Evolutionary conservation across 768 basidiomycete species (phyloP).

Genomic region (Gymnopilus dilepis): DNA sequence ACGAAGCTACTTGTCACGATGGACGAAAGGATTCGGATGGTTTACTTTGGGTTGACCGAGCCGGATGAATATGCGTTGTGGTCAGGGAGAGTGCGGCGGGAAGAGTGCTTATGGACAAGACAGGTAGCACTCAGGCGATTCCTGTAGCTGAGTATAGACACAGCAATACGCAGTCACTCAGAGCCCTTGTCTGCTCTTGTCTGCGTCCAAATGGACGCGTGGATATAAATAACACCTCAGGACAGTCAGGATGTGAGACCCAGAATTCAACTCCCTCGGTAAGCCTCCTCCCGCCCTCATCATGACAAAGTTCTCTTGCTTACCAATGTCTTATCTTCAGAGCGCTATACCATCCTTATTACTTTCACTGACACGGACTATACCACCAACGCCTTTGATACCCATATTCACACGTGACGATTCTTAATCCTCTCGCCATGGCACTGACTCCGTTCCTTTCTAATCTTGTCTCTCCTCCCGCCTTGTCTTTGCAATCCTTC

Average conservation of each 20-base stretch:
- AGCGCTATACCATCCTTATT: neutral
- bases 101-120: slow-evolving; percentile 24
- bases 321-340: neutral
- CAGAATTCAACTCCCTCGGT: neutral
- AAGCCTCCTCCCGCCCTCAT: neutral
- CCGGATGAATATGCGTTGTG: slow-evolving; percentile 25
- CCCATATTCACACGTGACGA: neutral
- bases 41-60: slow-evolving; percentile 20
- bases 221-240: neutral
- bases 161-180: neutral
- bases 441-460: neutral
- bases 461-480: neutral
- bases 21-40: slow-evolving; percentile 21
- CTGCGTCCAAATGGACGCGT: neutral
- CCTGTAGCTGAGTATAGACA: neutral
- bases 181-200: neutral
- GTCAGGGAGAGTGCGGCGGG: slow-evolving; percentile 22
- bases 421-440: neutral
- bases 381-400: neutral
- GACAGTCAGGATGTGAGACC: neutral
- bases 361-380: neutral
- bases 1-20: slow-evolving; percentile 10
- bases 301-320: neutral
- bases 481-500: neutral
- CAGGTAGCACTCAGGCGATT: slow-evolving; percentile 3